Base-by-base conservation (phyloP, 495 filamentous ascomycete genomes). In the Lasiosphaeria miniovina region DNA sequence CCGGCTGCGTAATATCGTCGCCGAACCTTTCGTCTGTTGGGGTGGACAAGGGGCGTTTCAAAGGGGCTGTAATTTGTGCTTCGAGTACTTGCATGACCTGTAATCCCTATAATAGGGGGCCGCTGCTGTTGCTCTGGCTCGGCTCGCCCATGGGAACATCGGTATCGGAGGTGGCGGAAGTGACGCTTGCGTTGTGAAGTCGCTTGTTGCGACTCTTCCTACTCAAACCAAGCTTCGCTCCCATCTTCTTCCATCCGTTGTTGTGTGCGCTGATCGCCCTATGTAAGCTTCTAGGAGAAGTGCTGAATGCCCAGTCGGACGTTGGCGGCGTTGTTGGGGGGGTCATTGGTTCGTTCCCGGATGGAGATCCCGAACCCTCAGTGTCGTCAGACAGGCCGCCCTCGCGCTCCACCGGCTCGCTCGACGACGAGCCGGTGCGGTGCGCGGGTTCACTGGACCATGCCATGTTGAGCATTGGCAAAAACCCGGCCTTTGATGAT, bases 251-350 rank as follows among this genome's bases (percentile, higher is more conserved):
- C 90, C 90, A 95, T 57, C 84, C 77, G 59, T 75, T 84, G 76
- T 75, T 70, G 69, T 78, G 73, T n/a, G 65, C 84, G 74, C 68
- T 74, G 63, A 75, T 79, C 70, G 66, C 75, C 36, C 74, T 68
- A 15, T 79, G 88, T 69, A 77, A 78, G 76, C 68, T 78, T 64
- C 61, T 76, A 48, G 65, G 85, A 50, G 68, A 80, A 60, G 71
- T 76, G 65, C 65, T 76, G 72, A 73, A 82, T 61, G 71, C 82
- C 79, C 69, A 83, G 76, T 85, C 77, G 0, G 79, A 80, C 24
- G 86, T 88, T 6, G 91, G 90, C 8, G 91, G 91, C 5, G 91
- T 93, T 7, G 86, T 92, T 3, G 91, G 91, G 14, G 91, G 91
- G n/a, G 91, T 96, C 87, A 94, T 91, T 0, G 88, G 90, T 63